Percentiles rank a stretch among this genome's conserved stretches.
Conservation (phyloP, 352 stramenopile species). For the Globisporangium iwayamae region DNA sequence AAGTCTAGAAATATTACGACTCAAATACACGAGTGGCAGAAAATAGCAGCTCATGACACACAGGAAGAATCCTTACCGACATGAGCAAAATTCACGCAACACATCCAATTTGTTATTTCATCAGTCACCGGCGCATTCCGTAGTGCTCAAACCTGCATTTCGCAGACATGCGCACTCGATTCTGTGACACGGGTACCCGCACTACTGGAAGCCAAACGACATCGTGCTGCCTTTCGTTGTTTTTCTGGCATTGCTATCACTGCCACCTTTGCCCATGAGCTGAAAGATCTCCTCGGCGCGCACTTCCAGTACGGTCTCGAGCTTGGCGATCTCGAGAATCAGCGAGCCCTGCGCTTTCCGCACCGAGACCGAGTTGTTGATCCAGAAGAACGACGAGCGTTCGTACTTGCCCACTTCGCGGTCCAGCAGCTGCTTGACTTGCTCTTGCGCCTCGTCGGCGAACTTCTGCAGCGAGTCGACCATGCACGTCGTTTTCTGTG, state of each 20-base stretch:
- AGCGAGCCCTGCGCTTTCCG: constrained; percentile 33
- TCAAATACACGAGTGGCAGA: too few species aligned
- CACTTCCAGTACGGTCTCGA: constrained; percentile 45
- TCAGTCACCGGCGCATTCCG: not conserved
- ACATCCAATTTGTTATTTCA: too few species aligned
- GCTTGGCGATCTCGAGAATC: constrained; percentile 31
- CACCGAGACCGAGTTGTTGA: constrained; percentile 63
- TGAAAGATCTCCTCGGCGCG: constrained; percentile 44
- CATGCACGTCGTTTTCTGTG: constrained; percentile 39
- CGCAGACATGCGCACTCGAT: not conserved
- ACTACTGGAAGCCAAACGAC: constrained; percentile 14
- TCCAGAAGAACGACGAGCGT: constrained; percentile 52
- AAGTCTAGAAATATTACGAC: too few species aligned
- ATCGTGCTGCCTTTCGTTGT: constrained; percentile 9
- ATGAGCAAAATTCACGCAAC: too few species aligned
- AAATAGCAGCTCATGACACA: too few species aligned
- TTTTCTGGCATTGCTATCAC: not conserved
- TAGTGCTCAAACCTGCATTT: not conserved
- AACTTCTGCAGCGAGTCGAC: constrained; percentile 48
- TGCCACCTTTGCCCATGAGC: constrained; percentile 17
- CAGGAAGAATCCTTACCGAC: too few species aligned
- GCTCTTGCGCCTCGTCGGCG: constrained; percentile 39
- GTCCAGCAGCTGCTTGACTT: constrained; percentile 40
- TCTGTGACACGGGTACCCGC: not conserved
- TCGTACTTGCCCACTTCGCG: constrained; percentile 25